phyloP scores from a whole-genome alignment of 2,329 filamentous ascomycete genomes.

The Aureobasidium pullulans region DNA sequence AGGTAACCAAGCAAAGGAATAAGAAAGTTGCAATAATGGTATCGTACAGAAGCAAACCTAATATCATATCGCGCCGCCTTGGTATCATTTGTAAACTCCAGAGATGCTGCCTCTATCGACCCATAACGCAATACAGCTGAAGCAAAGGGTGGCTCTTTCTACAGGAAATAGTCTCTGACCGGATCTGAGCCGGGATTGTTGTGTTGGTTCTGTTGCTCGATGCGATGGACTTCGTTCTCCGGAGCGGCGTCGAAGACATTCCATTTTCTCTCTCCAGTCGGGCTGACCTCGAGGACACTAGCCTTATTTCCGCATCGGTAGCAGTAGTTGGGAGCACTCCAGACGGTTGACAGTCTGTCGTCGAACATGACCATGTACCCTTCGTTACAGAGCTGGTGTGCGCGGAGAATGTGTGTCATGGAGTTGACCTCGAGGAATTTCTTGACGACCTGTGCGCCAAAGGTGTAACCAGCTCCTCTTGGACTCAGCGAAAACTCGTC shows the following conservation, averaged over 20 bases:
- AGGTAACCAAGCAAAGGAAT: background rate
- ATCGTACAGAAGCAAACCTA: conserved; percentile 2
- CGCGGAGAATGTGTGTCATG: conserved; percentile 95
- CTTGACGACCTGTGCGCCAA: conserved; percentile 94
- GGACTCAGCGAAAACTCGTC: conserved; percentile 96
- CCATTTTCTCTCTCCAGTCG: conserved; percentile 87
- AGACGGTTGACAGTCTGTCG: conserved; percentile 88
- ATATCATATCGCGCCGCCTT: conserved; percentile 7
- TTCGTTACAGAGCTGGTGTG: conserved; percentile 98
- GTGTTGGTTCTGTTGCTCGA: conserved; percentile 64
- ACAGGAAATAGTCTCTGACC: conserved; percentile 62
- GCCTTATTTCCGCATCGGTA: conserved; percentile 83
- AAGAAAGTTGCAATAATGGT: conserved; percentile 1
- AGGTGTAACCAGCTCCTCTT: conserved; percentile 91
- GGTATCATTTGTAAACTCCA: conserved; percentile 14
- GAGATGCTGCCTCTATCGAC: conserved; percentile 7
- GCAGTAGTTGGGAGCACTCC: conserved; percentile 51
- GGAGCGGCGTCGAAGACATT: conserved; percentile 97
- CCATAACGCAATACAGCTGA: background rate
- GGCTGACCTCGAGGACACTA: conserved; percentile 91
- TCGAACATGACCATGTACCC: conserved; percentile 96
- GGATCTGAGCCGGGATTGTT: conserved; percentile 65
- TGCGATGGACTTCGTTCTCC: conserved; percentile 83
- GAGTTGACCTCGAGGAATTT: conserved; percentile 96
- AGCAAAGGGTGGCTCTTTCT: conserved; percentile 26